Evolutionary conservation across 352 stramenopile species (phyloP).

Genomic region (Globisporangium apiculatum): DNA sequence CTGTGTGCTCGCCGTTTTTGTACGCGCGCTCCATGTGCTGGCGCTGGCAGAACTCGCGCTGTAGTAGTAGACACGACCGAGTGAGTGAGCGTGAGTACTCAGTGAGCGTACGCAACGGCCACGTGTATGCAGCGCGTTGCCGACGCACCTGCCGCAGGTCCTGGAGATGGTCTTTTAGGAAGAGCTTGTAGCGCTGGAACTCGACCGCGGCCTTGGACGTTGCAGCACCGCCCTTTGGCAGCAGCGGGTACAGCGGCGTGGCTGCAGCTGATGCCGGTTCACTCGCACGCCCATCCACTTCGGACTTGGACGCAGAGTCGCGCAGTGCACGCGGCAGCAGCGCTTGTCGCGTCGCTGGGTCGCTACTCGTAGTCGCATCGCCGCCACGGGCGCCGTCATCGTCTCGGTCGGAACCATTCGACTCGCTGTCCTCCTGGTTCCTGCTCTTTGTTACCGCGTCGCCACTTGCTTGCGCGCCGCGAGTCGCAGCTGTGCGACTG

Average conservation of each 20-base stretch:
- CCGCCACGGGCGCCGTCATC: no score
- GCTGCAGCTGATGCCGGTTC: background rate
- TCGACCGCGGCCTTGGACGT: constrained; percentile 36
- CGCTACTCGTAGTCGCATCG: background rate
- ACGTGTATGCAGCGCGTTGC: no score
- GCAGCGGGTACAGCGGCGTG: constrained; percentile 37
- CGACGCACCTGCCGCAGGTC: constrained; percentile 35
- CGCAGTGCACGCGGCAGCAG: background rate
- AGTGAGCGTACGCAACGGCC: no score
- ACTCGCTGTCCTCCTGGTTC: constrained; percentile 18
- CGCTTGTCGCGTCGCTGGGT: background rate
- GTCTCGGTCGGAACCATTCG: no score
- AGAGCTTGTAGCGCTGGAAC: constrained; percentile 62
- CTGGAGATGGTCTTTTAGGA: constrained; percentile 60
- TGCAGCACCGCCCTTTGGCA: constrained; percentile 15
- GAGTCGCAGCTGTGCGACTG: background rate
- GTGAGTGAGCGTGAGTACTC: background rate
- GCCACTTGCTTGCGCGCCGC: no score
- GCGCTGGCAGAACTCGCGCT: constrained; percentile 53
- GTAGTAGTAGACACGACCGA: background rate
- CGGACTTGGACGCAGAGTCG: background rate
- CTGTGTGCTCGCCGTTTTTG: constrained; percentile 50
- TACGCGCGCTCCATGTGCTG: constrained; percentile 56
- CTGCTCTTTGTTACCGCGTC: constrained; percentile 9
- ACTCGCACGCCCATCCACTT: no score